phyloP scores from a whole-genome alignment of 495 filamentous ascomycete species.

The Lepidopterella palustris region DNA sequence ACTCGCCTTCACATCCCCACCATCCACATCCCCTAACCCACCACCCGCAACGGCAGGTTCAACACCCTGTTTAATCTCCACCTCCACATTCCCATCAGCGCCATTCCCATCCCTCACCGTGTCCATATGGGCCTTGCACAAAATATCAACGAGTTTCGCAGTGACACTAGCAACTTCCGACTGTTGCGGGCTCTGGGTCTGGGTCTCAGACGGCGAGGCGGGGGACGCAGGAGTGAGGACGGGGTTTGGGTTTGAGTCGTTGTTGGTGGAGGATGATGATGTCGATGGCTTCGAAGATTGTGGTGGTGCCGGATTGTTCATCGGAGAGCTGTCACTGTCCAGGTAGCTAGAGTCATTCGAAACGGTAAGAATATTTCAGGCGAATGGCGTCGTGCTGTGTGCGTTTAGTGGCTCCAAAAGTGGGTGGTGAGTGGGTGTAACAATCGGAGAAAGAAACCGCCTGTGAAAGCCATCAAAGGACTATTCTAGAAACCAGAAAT shows the following conservation, averaged over 20 bases:
- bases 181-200: neutral
- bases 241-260: neutral
- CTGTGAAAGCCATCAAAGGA: too few relatives aligned
- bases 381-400: neutral
- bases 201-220: conserved; percentile 13
- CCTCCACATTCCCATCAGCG: conserved; percentile 2
- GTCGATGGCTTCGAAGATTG: neutral
- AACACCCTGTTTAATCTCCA: neutral
- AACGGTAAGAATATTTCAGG: neutral
- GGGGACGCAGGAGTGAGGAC: conserved; percentile 15
- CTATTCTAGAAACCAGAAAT: too few relatives aligned
- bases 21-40: neutral
- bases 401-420: neutral
- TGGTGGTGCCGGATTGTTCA: conserved; percentile 1
- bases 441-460: too few relatives aligned
- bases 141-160: neutral
- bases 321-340: neutral
- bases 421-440: neutral
- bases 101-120: conserved; percentile 6
- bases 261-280: neutral
- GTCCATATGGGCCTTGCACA: conserved; percentile 12
- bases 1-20: neutral
- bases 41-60: neutral
- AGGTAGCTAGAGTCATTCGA: neutral
- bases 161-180: neutral